phyloP scores from a whole-genome alignment of 2,329 filamentous ascomycete species.

The Cladosporium sp. region DNA sequence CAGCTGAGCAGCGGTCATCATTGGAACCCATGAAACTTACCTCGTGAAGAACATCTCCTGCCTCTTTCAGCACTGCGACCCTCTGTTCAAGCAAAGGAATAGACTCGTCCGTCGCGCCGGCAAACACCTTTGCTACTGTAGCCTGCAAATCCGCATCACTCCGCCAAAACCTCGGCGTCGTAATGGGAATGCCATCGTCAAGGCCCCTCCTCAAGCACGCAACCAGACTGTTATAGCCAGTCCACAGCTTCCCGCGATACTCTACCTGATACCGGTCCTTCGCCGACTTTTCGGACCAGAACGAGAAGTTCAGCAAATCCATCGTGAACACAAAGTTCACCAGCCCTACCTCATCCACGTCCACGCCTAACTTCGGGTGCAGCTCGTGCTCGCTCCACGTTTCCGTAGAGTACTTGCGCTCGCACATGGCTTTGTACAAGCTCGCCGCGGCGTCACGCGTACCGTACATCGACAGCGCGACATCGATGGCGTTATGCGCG shows the following conservation, averaged over 20 bases:
- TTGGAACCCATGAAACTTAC: not conserved
- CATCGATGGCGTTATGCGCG: conserved; percentile 88
- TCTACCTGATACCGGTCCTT: conserved; percentile 74
- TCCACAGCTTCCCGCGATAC: conserved; percentile 77
- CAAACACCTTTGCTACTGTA: conserved; percentile 69
- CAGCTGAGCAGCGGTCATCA: not conserved
- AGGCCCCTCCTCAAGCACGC: conserved; percentile 79
- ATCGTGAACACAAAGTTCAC: conserved; percentile 94
- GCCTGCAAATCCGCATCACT: conserved; percentile 46
- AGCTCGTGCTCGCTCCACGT: conserved; percentile 85
- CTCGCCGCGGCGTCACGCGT: conserved; percentile 74
- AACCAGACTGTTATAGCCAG: conserved; percentile 91
- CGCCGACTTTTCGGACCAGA: conserved; percentile 73
- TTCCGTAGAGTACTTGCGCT: conserved; percentile 73
- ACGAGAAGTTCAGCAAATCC: conserved; percentile 92
- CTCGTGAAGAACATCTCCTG: conserved; percentile 66
- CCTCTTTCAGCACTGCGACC: conserved; percentile 31
- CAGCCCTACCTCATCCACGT: conserved; percentile 26
- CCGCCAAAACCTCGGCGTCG: conserved; percentile 77
- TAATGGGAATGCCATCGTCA: conserved; percentile 88
- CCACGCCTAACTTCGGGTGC: conserved; percentile 60
- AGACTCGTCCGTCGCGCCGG: conserved; percentile 76
- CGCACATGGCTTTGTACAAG: conserved; percentile 77
- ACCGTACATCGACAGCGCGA: conserved; percentile 75
- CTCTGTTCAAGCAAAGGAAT: conserved; percentile 60